Conservation (phyloP, 495 filamentous ascomycete genomes). For the Talaromyces borbonicus region DNA sequence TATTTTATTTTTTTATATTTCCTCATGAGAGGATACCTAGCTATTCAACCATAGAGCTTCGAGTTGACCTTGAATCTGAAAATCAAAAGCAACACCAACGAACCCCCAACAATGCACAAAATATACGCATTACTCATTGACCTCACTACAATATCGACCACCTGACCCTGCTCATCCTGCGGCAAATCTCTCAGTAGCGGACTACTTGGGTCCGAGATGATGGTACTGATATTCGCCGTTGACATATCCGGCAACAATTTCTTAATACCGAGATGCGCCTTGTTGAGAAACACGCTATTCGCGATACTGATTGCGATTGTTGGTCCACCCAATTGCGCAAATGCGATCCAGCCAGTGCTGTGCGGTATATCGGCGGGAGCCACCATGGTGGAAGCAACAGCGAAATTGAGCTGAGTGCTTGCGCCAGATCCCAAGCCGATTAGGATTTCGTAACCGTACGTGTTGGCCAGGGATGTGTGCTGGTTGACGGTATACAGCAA, state of each 20-base stretch:
- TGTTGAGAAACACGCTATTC: constrained; percentile 1
- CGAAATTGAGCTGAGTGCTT: constrained; percentile 39
- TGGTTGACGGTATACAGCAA: constrained; percentile 23
- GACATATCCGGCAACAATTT: not conserved
- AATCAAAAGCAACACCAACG: not conserved
- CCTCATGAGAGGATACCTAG: too few relatives aligned
- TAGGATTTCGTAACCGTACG: constrained; percentile 47
- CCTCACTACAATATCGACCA: not conserved
- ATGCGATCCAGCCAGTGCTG: constrained; percentile 6
- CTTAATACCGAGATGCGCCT: not conserved
- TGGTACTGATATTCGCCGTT: not conserved
- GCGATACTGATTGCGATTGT: constrained; percentile 5
- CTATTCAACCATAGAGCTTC: constrained; percentile 1
- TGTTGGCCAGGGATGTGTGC: constrained; percentile 21
- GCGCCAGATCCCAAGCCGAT: constrained; percentile 42
- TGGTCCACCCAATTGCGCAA: constrained; percentile 5
- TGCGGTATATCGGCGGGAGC: constrained; percentile 17
- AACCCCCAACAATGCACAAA: not conserved
- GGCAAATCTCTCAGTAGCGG: not conserved
- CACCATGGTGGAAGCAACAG: constrained; percentile 41
- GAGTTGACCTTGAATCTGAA: constrained; percentile 2
- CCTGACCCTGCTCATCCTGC: not conserved
- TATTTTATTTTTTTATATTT: too few relatives aligned
- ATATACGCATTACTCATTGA: constrained; percentile 1
- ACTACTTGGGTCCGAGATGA: not conserved